A percentile compares a stretch with the other conserved stretches of the same genome.
These are phyloP conservation scores for Mortierella sp. DNA, from an alignment of 371 early-diverging fungal species.

Conservation along the genomic window DNA sequence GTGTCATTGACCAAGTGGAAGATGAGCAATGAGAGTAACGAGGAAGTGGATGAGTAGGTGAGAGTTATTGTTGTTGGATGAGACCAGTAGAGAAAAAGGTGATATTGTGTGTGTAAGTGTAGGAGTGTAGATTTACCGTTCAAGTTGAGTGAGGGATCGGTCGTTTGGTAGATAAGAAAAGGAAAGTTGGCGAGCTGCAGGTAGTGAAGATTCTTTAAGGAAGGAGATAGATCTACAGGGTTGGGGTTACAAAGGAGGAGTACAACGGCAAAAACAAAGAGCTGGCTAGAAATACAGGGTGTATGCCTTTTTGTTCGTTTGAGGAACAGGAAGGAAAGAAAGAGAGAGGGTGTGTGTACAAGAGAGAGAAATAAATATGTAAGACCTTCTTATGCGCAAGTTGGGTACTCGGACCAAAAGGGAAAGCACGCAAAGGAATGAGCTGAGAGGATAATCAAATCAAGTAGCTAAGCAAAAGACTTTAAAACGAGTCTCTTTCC, in stretches of 20 bases:
- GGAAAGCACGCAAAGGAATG: background rate
- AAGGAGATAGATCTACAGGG: background rate
- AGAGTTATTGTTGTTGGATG: no score
- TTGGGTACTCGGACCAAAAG: background rate
- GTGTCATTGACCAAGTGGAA: background rate
- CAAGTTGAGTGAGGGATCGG: background rate
- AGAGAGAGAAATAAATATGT: background rate
- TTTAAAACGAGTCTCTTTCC: background rate
- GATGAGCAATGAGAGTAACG: background rate
- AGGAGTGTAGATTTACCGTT: background rate
- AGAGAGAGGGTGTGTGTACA: background rate
- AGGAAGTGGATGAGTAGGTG: background rate
- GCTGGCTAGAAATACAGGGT: background rate
- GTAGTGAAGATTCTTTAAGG: background rate
- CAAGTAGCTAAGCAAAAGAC: background rate
- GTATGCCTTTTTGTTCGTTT: background rate
- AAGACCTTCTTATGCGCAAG: background rate
- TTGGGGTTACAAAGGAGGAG: background rate
- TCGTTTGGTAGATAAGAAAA: background rate
- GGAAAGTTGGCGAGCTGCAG: no score
- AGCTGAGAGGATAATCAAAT: background rate
- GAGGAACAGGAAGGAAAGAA: background rate
- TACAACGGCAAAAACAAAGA: background rate
- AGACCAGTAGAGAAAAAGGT: no score
- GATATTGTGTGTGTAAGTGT: no score